Evolutionary conservation across 2,329 filamentous ascomycete genomes (phyloP), one percentile per base, ranked within the genome.

Genomic region (Monilinia vaccinii-corymbosi): DNA sequence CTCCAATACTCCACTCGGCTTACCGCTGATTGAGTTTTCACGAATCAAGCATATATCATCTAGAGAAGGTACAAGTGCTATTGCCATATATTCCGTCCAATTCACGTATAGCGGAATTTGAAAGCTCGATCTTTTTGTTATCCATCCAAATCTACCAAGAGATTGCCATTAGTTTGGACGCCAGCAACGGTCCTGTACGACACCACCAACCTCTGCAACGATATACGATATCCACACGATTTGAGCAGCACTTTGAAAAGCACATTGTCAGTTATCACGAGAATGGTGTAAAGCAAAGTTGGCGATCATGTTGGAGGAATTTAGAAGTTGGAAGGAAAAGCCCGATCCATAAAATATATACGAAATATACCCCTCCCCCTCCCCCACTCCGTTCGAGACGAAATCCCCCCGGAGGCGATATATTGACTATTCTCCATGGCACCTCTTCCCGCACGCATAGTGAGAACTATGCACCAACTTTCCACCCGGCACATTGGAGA

Each of bases 371-470:
- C n/a, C n/a, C n/a, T n/a, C n/a, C n/a, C n/a, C n/a, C n/a, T 38
- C 25, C 14, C 34, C 56, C 47, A 23, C 56, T 42, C 36, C 28
- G 23, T 51, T 18, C 47, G n/a, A 45, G 21, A 53, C 28, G 46
- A 42, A 38, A 58, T 34, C 18, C 25, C 36, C 28, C 25, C 38
- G 36, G 44, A 42, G 25, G 25, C 25, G 25, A 31, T 23, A 49
- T 38, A 36, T n/a, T n/a, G n/a, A n/a, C n/a, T n/a, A n/a, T 28
- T 53, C 36, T 56, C 32, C 52, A 69, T 69, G 68, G 64, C 67
- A 28, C 67, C 68, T 5, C 61, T 66, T 38, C 63, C 63, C 34
- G 56, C 58, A n/a, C 60, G 60, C 40, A 46, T 63, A 49, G 59
- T 60, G 36, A 50, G 56, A 45, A 46, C 61, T 55, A 56, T 65